Evolutionary conservation across 352 stramenopile species (phyloP), one percentile per base, ranked within the genome.

Genomic region (Phytopythium delawarense): DNA sequence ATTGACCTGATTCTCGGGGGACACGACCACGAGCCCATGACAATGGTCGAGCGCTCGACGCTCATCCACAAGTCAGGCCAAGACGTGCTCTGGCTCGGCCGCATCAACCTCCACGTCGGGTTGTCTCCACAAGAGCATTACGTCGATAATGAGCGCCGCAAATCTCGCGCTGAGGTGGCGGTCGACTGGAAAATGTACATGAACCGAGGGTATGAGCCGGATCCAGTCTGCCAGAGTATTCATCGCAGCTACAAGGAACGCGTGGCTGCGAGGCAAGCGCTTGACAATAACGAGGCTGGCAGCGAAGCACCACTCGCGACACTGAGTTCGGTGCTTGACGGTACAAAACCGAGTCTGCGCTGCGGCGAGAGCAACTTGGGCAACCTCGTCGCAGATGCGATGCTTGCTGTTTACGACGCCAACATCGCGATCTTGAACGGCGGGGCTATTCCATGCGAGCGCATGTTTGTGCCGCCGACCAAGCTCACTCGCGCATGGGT

Each of bases 21-120:
- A 13, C 92, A 98, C 65, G 92, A 98, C 64, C 92, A 98, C 64
- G 88, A 97, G 40, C 88, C 88, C 0, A 88, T 96, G 54, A 91
- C 90, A 44, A 59, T 92, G 55, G 88, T 92, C 54, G 73, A 92
- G 62, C 65, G 81, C 60, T 75, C 87, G 23, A 54, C 48, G 13
- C 25, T 54, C 28, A 37, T 54, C 48, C 28, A 54, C 23, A 54
- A 54, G 23, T 54, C 48, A 11, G 48, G 90, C 8, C 86, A 94
- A 60, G 93, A 96, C 55, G 86, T 76, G 8, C 85, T 93, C 30
- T 97, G 88, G 88, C 73, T 97, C 37, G 89, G 76, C 0, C 79
- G 73, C 16, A 75, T 97, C 30, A 78, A 96, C 55, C 78, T 96
- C 56, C 70, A 84, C 30, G n/a, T 25, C 42, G 42, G 21, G 18